Evolutionary conservation across 257 asterid species (phyloP).

Genomic region (Plantago elongata): DNA sequence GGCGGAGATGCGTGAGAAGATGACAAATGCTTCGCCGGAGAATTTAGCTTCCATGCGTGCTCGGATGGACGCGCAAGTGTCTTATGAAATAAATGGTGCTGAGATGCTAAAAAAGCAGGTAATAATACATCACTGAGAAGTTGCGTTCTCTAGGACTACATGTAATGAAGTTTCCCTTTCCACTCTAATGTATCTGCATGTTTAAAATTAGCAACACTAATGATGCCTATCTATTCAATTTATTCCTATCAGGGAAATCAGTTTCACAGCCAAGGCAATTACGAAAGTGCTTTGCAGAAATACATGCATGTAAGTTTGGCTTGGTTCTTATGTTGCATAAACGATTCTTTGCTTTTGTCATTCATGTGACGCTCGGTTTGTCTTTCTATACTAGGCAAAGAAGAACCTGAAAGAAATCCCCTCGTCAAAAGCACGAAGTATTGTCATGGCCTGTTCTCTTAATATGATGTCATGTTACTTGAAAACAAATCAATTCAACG

Average conservation of each 20-base stretch:
- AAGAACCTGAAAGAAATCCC: slow-evolving; percentile 68
- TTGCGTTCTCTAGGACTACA: neutral
- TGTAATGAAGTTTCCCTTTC: slow-evolving; percentile 4
- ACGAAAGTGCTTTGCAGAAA: slow-evolving; percentile 61
- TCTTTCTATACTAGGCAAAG: slow-evolving; percentile 61
- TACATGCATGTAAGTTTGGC: slow-evolving; percentile 65
- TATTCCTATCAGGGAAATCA: slow-evolving; percentile 72
- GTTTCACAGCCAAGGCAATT: slow-evolving; percentile 78
- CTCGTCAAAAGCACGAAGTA: slow-evolving; percentile 52
- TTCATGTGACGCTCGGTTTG: slow-evolving; percentile 6
- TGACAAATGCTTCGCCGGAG: slow-evolving; percentile 94
- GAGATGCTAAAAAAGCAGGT: slow-evolving; percentile 94
- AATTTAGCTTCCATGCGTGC: slow-evolving; percentile 80
- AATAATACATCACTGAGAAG: slow-evolving; percentile 13
- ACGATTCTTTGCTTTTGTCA: neutral
- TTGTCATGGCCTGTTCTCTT: slow-evolving; percentile 78
- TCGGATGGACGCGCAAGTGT: slow-evolving; percentile 69
- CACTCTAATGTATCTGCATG: neutral
- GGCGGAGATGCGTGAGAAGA: slow-evolving; percentile 81
- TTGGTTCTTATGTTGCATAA: slow-evolving; percentile 15
- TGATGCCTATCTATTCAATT: slow-evolving; percentile 13
- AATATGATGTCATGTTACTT: slow-evolving; percentile 95
- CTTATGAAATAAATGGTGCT: slow-evolving; percentile 75
- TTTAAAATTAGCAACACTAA: neutral
- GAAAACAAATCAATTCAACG: slow-evolving; percentile 69